phyloP scores from a whole-genome alignment of 495 filamentous ascomycete species.

The Collariella sp. region DNA sequence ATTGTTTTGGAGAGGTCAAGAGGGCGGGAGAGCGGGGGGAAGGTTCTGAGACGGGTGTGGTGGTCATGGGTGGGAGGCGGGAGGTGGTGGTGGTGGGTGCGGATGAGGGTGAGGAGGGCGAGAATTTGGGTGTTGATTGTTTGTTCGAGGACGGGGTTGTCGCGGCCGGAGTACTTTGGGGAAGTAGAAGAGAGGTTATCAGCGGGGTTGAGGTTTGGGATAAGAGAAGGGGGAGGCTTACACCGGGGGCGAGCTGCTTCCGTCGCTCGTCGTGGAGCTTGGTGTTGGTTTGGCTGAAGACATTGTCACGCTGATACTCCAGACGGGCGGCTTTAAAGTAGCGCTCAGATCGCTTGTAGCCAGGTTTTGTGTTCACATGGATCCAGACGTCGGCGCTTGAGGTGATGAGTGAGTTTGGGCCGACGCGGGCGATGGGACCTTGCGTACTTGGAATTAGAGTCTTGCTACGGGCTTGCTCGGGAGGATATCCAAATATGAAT shows the following conservation, averaged over 20 bases:
- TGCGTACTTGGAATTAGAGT: background rate
- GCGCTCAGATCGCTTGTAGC: slow-evolving; percentile 25
- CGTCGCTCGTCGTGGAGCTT: slow-evolving; percentile 28
- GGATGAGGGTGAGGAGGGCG: slow-evolving; percentile 35
- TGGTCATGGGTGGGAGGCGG: slow-evolving; percentile 28
- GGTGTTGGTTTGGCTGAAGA: slow-evolving; percentile 29
- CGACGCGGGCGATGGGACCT: slow-evolving; percentile 30
- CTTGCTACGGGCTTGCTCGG: background rate
- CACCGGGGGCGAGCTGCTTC: slow-evolving; percentile 29
- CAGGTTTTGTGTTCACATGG: slow-evolving; percentile 24
- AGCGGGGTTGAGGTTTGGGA: background rate
- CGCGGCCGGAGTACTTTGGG: slow-evolving; percentile 22
- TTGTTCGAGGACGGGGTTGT: slow-evolving; percentile 27
- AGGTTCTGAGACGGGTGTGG: too few species aligned
- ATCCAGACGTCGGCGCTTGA: slow-evolving; percentile 22
- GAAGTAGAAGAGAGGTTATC: slow-evolving; percentile 11
- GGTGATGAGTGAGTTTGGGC: slow-evolving; percentile 26
- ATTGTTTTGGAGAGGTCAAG: slow-evolving; percentile 38
- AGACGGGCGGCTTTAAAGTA: slow-evolving; percentile 21
- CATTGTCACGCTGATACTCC: slow-evolving; percentile 27
- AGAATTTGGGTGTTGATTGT: slow-evolving; percentile 36
- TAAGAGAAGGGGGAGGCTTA: slow-evolving; percentile 16
- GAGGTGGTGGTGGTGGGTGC: slow-evolving; percentile 32
- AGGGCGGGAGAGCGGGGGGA: too few species aligned
- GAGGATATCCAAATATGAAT: background rate